Evolutionary conservation across 106 monocot genomes (phyloP).

Genomic region (Dendrobium nobile): DNA sequence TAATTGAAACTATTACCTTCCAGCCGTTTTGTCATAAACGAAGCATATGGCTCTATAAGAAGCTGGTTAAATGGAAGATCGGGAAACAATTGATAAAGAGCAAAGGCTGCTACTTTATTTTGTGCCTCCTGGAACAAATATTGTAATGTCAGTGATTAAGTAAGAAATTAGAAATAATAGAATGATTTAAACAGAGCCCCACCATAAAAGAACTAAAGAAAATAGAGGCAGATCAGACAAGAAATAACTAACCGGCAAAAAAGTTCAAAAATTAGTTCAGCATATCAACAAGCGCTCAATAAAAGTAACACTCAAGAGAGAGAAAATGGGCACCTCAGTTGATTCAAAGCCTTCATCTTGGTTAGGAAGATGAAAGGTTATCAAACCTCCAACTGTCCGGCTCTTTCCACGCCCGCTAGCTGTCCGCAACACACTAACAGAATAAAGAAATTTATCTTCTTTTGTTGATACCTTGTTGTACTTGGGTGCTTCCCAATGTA

Average conservation of each 20-base stretch:
- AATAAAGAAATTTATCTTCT: constrained; percentile 59
- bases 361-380: constrained; percentile 64
- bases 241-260: not conserved
- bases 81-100: constrained; percentile 73
- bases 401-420: constrained; percentile 83
- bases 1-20: constrained; percentile 30
- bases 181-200: not conserved
- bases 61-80: constrained; percentile 64
- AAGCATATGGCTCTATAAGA: constrained; percentile 66
- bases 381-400: constrained; percentile 83
- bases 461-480: constrained; percentile 68
- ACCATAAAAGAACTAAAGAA: not conserved
- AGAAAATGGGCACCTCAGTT: constrained; percentile 56
- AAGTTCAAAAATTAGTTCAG: not conserved
- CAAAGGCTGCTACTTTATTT: constrained; percentile 75
- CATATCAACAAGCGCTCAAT: not conserved
- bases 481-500: constrained; percentile 94
- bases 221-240: not conserved
- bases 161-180: not conserved
- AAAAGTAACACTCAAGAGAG: not conserved
- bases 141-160: not conserved
- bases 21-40: constrained; percentile 56
- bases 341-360: constrained; percentile 40
- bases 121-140: constrained; percentile 61
- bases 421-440: constrained; percentile 73